These are phyloP conservation scores for Penicillium aurantiogriseum DNA, from an alignment of 2,329 filamentous ascomycete species.

Conservation along the genomic window DNA sequence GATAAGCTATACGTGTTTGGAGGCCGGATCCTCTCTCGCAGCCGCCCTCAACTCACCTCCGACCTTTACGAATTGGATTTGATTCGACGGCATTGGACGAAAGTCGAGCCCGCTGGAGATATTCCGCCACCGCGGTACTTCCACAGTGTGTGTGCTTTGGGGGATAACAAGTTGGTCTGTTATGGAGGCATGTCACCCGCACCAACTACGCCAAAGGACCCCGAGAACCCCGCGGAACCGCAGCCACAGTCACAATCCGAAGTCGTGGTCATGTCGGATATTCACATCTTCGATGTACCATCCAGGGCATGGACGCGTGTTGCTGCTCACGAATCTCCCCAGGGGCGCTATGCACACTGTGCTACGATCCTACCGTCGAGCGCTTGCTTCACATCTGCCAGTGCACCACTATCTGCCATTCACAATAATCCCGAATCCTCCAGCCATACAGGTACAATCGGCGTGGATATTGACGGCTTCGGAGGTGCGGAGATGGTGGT, in stretches of 20 bases:
- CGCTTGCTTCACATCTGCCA: conserved; percentile 79
- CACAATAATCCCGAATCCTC: conserved; percentile 81
- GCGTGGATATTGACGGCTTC: conserved; percentile 82
- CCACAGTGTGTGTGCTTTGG: conserved; percentile 89
- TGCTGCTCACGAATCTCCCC: conserved; percentile 74
- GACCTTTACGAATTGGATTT: conserved; percentile 93
- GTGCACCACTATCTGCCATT: conserved; percentile 79
- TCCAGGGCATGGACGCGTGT: conserved; percentile 83
- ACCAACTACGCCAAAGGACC: conserved; percentile 48
- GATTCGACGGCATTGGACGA: conserved; percentile 88
- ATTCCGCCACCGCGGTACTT: conserved; percentile 91
- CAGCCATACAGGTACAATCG: conserved; percentile 85
- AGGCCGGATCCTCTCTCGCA: conserved; percentile 80
- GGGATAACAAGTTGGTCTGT: conserved; percentile 94
- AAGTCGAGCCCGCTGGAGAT: conserved; percentile 78
- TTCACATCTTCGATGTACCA: conserved; percentile 88
- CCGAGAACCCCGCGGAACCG: conserved; percentile 40
- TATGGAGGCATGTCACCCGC: conserved; percentile 97
- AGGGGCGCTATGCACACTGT: conserved; percentile 95
- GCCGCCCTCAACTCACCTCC: conserved; percentile 77
- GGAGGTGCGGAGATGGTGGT: conserved; percentile 97
- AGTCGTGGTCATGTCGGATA: conserved; percentile 95
- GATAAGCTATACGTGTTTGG: conserved; percentile 98
- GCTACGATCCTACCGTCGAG: conserved; percentile 88
- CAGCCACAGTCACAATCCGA: conserved; percentile 75